Evolutionary conservation across 2,329 filamentous ascomycete genomes (phyloP), one percentile per base, ranked within the genome.

Genomic region (Sarocladiaceae sp.): DNA sequence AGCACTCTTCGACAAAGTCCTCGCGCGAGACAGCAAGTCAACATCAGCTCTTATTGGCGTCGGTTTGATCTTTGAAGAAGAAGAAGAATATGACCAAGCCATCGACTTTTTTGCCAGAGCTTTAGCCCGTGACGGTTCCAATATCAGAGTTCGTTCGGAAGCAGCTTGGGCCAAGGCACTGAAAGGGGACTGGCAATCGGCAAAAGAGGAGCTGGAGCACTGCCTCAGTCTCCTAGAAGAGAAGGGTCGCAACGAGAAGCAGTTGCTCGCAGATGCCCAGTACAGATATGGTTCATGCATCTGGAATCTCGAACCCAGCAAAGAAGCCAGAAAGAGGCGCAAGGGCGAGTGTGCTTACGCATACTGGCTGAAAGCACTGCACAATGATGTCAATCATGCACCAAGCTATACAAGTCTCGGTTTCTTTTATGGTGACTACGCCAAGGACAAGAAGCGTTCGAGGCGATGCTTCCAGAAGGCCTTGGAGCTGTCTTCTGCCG

Each of bases 391-490:
- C 46, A 94, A 85, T 55, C 89, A 85, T 61, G 90, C 93, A 1
- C 87, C 93, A 0, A 83, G 90, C 2, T 98, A 97, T 61, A 95
- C 90, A 0, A 89, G 82, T 51, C 76, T 98, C 4, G 93, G 93
- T 13, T 72, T 91, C 6, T 98, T 85, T 66, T 98, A 96, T 58
- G 81, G 83, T 5, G 91, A 97, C 57, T 96, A 96, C 58, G 85
- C 80, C 45, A 88, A 83, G 52, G 93, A 97, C 62, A 88, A 82
- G 63, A 85, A 83, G 56, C 76, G 94, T 57, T 88, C 91, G 7
- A 78, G 87, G n/a, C 83, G 86, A 50, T 97, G 91, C 59, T 97
- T 97, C 56, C 88, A 96, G 55, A 96, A 97, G 60, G 93, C 93
- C 0, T 86, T 98, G 41, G 93, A 98, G 61, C 69, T 98, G 3